These are phyloP conservation scores for Tricholoma sp. DNA, from an alignment of 768 basidiomycete species.

Conservation along the genomic window DNA sequence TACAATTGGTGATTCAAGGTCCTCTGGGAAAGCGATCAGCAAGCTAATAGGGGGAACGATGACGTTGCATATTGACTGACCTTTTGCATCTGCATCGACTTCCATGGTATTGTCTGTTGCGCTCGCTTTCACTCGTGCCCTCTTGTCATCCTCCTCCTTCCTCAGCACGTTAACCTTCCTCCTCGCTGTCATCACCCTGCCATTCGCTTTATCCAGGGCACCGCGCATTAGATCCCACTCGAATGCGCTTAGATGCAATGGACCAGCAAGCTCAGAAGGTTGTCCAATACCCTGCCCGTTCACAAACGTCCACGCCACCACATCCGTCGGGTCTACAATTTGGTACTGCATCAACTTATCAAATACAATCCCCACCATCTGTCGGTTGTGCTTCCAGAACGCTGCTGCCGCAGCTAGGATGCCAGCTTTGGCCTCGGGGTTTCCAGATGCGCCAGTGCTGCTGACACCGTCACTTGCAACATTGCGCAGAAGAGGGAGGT, in stretches of 20 bases:
- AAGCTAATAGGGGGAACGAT: constrained; percentile 2
- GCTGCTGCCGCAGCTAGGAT: constrained; percentile 64
- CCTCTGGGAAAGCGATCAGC: constrained; percentile 4
- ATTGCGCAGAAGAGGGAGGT: constrained; percentile 69
- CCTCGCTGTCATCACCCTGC: constrained; percentile 74
- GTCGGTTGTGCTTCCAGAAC: constrained; percentile 83
- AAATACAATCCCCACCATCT: constrained; percentile 89
- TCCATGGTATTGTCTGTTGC: constrained; percentile 60
- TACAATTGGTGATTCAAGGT: constrained; percentile 41
- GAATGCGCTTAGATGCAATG: constrained; percentile 37
- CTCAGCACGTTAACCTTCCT: constrained; percentile 68
- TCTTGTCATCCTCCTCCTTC: constrained; percentile 85
- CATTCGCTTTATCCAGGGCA: constrained; percentile 87
- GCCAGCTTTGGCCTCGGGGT: constrained; percentile 57
- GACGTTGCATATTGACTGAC: constrained; percentile 17
- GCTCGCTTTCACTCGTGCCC: constrained; percentile 69
- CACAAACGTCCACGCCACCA: constrained; percentile 80
- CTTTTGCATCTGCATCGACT: constrained; percentile 60
- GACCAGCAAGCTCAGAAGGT: constrained; percentile 16
- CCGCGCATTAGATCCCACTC: constrained; percentile 86
- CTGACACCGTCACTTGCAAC: constrained; percentile 47
- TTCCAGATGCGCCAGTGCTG: constrained; percentile 31
- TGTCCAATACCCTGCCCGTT: constrained; percentile 33
- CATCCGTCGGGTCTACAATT: constrained; percentile 90
- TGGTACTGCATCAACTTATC: constrained; percentile 99